Base-by-base conservation (phyloP, 108 stramenopile species). In the Pseudonitzschia delicatissima region DNA sequence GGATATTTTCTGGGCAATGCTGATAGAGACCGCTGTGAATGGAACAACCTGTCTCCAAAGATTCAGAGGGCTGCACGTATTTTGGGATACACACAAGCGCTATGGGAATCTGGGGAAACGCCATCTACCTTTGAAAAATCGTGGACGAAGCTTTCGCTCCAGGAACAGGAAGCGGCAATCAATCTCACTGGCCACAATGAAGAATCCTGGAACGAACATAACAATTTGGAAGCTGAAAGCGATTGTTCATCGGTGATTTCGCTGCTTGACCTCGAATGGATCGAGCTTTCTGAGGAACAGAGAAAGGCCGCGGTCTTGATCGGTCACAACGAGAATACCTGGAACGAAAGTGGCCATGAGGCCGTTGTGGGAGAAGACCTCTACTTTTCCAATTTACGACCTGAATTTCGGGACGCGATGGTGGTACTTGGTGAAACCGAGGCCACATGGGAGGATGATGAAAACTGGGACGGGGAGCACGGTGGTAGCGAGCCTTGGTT, bases 291-390 rank as follows among this genome's bases (percentile, higher is more conserved):
- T 27, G 36, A 58, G 1, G 67, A 87, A 25, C 69, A 71, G 12
- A 74, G 72, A 61, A 58, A 67, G n/a, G 82, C 78, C 13, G 79
- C 77, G 29, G 4, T 8, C 2, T 36, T 64, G 4, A 50, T 85
- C 3, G 83, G 83, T n/a, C 79, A 78, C 50, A 73, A 50, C 13
- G 29, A 75, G 31, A 7, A 40, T 18, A 45, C 66, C 29, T 81
- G 83, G 83, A 64, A 80, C 42, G 33, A 71, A 6, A n/a, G n/a
- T n/a, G n/a, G n/a, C n/a, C n/a, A n/a, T n/a, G 71, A 77, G 35
- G 45, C 66, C 50, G 72, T 67, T 25, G 34, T 40, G 0, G 57
- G 20, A 28, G 53, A 68, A 37, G 66, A 78, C 35, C 29, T 48
- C 42, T 35, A 58, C 23, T 83, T 78, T 78, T 62, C 63, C 2